Evolutionary conservation across 306 rosid species (phyloP), one percentile per base, ranked within the genome.

Genomic region (Carpinus fangiana): DNA sequence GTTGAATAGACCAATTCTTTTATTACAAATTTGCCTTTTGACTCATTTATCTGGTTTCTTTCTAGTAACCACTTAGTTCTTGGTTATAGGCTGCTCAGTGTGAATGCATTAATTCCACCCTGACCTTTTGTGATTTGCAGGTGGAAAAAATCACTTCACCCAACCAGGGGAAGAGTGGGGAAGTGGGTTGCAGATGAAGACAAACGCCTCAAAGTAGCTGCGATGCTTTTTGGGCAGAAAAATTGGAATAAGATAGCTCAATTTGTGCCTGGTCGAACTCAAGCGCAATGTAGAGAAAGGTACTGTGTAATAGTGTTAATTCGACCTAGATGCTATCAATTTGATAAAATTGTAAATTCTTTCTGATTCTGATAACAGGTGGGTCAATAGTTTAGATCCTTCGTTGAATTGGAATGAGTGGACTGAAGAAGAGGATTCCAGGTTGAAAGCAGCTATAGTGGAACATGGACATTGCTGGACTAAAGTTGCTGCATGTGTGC

Each of bases 221-320:
- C 90, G 79, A 81, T 86, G 87, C 92, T 95, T 80, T 91, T 93
- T 89, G 99, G 96, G 68, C 88, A 91, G 76, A 95, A 83, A 87
- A 85, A 85, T 79, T 95, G 98, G 99, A 89, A 85, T 78, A 92
- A 87, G 82, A 89, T 86, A 81, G 97, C 99, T 64, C 90, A 89
- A 59, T 95, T 81, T 83, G 88, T 95, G 73, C 96, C 93, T 43
- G 97, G 99, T 57, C 90, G 99, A 75, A 92, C 85, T 75, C 97
- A 93, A 84, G 87, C 92, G 83, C 99, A 95, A 84, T 91, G 98
- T 74, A 88, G 99, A 86, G 99, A 95, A 82, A 95, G 99, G 99
- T 95, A 88, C 51, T 28, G 57, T 67, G 45, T 66, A 51, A 23
- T 64, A 20, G 62, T 66, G 71, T 45, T 12, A 51, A 67, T 65